These are phyloP conservation scores for Kregervanrija pseudodelftensis DNA, from an alignment of 805 yeast species.

Conservation along the genomic window DNA sequence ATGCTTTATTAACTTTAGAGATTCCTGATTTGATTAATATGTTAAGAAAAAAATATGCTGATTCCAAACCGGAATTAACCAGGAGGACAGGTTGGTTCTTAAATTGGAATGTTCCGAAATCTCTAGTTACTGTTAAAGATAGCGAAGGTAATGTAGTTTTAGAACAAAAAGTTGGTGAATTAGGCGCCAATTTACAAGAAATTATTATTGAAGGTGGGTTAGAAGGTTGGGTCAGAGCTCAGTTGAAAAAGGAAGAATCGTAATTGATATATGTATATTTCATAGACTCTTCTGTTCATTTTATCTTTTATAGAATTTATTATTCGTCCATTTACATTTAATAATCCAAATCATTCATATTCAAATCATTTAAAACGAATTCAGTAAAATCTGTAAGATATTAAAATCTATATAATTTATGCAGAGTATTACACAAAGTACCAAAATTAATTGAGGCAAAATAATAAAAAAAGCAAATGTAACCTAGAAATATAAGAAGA, in stretches of 20 bases:
- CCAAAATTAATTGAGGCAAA: background rate
- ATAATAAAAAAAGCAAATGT: background rate
- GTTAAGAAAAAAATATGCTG: slow-evolving; percentile 60
- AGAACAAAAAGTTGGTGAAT: slow-evolving; percentile 87
- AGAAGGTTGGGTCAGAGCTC: slow-evolving; percentile 94
- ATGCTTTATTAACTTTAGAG: slow-evolving; percentile 89
- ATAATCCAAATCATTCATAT: too few relatives aligned
- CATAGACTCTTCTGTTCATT: too few relatives aligned
- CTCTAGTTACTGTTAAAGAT: slow-evolving; percentile 74
- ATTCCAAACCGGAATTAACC: slow-evolving; percentile 57
- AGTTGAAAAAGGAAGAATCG: slow-evolving; percentile 32
- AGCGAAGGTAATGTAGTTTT: slow-evolving; percentile 53
- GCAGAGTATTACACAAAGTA: too few relatives aligned
- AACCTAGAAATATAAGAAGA: background rate
- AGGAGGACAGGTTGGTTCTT: slow-evolving; percentile 92
- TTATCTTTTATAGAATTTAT: too few relatives aligned
- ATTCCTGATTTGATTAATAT: slow-evolving; percentile 78
- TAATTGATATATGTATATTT: background rate
- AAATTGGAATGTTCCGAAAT: slow-evolving; percentile 86
- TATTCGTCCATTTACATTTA: too few relatives aligned
- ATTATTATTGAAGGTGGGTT: slow-evolving; percentile 95
- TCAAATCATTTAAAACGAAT: background rate
- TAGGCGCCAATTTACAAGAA: slow-evolving; percentile 92
- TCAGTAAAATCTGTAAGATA: background rate
- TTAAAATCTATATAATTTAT: too few relatives aligned